These are phyloP conservation scores for Brettanomyces nanus DNA, from an alignment of 805 yeast genomes.

Conservation along the genomic window DNA sequence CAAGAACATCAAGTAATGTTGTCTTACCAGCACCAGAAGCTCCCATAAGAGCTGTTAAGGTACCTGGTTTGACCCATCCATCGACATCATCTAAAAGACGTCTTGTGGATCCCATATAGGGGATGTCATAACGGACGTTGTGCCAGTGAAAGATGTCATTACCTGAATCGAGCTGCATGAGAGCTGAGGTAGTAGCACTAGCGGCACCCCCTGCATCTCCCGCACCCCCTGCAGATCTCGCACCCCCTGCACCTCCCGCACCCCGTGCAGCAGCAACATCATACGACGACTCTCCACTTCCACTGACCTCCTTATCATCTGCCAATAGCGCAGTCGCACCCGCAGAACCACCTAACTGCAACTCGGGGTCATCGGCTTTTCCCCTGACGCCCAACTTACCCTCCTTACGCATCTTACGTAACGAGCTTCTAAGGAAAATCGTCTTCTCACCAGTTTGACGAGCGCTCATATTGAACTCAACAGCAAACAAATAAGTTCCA, in stretches of 20 bases:
- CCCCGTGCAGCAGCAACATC: neutral
- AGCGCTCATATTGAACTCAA: constrained; percentile 50
- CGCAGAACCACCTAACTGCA: neutral
- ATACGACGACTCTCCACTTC: neutral
- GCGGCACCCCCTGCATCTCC: constrained; percentile 7
- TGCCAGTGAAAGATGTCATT: constrained; percentile 64
- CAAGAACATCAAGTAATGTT: constrained; percentile 40
- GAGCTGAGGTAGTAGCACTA: neutral
- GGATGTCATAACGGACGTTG: constrained; percentile 57
- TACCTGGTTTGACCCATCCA: constrained; percentile 78
- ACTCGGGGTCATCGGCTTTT: neutral
- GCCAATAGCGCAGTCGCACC: neutral
- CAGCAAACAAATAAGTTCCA: constrained; percentile 38
- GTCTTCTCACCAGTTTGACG: constrained; percentile 60
- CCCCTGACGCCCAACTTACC: neutral
- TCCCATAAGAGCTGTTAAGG: constrained; percentile 63
- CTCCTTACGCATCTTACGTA: constrained; percentile 26
- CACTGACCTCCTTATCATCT: neutral
- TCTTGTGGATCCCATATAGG: constrained; percentile 46
- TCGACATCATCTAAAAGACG: constrained; percentile 53
- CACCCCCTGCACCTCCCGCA: neutral
- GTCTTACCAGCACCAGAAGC: constrained; percentile 55
- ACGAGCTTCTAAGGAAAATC: constrained; percentile 40
- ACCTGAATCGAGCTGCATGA: constrained; percentile 13
- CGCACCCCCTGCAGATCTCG: constrained; percentile 24